Evolutionary conservation across 768 basidiomycete genomes (phyloP).

Genomic region (Mycena vitilis): DNA sequence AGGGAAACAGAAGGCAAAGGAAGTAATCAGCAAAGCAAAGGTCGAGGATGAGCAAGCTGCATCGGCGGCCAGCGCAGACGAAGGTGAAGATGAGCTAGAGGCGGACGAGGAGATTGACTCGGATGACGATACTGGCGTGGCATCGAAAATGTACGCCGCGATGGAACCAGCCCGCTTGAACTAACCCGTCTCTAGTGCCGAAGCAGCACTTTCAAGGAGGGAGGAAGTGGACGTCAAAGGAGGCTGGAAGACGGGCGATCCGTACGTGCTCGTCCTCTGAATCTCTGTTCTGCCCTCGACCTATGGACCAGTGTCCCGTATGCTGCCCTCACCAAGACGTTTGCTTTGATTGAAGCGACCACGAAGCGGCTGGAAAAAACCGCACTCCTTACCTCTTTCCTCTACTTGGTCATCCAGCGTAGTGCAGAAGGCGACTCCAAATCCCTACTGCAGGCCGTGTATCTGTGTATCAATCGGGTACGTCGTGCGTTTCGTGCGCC

Average conservation of each 20-base stretch:
- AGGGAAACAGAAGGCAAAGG: conserved; percentile 34
- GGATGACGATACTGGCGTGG: conserved; percentile 57
- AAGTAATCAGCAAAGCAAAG: conserved; percentile 34
- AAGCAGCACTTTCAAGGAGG: conserved; percentile 69
- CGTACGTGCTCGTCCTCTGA: conserved; percentile 63
- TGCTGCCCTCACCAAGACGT: conserved; percentile 89
- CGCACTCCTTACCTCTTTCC: conserved; percentile 86
- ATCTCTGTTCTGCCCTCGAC: not conserved
- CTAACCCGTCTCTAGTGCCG: conserved; percentile 59
- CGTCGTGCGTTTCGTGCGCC: conserved; percentile 38
- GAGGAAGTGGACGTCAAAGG: conserved; percentile 81
- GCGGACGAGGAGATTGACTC: conserved; percentile 54
- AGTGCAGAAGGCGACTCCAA: conserved; percentile 80
- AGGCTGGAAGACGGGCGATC: conserved; percentile 86
- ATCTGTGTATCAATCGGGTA: conserved; percentile 97
- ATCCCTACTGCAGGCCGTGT: conserved; percentile 88
- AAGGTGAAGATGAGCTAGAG: conserved; percentile 53
- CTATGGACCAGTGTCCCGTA: conserved; percentile 82
- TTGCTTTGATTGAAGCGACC: conserved; percentile 90
- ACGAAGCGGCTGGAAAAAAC: conserved; percentile 96
- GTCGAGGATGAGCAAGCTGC: conserved; percentile 38
- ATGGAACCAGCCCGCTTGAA: conserved; percentile 12
- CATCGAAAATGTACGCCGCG: conserved; percentile 72
- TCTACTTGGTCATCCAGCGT: conserved; percentile 89
- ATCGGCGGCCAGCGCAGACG: conserved; percentile 44